phyloP scores from a whole-genome alignment of 2,329 filamentous ascomycete species.

The Verticillium alfalfae region DNA sequence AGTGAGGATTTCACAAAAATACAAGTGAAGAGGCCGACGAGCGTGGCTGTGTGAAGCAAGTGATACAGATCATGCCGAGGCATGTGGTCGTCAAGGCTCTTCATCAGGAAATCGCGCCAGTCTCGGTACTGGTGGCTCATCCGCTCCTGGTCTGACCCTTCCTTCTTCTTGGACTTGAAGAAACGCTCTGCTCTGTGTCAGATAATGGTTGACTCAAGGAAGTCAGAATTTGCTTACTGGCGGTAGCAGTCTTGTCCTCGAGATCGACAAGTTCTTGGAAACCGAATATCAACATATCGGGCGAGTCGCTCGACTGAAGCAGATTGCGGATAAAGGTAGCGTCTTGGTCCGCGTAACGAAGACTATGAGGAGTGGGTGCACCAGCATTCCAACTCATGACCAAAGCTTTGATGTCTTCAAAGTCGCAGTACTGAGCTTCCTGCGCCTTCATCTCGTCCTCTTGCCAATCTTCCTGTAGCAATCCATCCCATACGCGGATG shows the following conservation, averaged over 20 bases:
- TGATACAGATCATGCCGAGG: conserved; percentile 73
- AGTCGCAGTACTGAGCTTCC: conserved; percentile 78
- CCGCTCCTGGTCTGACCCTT: conserved; percentile 73
- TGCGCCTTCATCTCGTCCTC: conserved; percentile 81
- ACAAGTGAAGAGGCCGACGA: conserved; percentile 94
- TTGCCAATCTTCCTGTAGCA: conserved; percentile 92
- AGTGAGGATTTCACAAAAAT: conserved; percentile 85
- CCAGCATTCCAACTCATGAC: conserved; percentile 97
- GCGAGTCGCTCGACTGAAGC: conserved; percentile 68
- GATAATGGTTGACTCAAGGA: neutral
- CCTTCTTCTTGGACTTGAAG: conserved; percentile 85
- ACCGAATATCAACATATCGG: conserved; percentile 90
- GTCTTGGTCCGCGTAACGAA: conserved; percentile 66
- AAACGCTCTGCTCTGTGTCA: conserved; percentile 59
- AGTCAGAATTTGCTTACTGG: conserved; percentile 50
- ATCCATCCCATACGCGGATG: conserved; percentile 83
- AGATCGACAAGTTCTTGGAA: conserved; percentile 98
- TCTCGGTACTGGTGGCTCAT: conserved; percentile 98
- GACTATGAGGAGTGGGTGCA: conserved; percentile 81
- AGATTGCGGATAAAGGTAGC: conserved; percentile 76
- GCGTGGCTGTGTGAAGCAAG: conserved; percentile 78
- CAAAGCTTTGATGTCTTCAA: conserved; percentile 72
- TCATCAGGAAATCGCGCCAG: conserved; percentile 86
- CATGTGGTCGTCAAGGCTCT: conserved; percentile 78
- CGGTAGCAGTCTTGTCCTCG: conserved; percentile 94